Evolutionary conservation across 78 protist species (phyloP).

Genomic region (Dictyostelium brefeldianum): DNA sequence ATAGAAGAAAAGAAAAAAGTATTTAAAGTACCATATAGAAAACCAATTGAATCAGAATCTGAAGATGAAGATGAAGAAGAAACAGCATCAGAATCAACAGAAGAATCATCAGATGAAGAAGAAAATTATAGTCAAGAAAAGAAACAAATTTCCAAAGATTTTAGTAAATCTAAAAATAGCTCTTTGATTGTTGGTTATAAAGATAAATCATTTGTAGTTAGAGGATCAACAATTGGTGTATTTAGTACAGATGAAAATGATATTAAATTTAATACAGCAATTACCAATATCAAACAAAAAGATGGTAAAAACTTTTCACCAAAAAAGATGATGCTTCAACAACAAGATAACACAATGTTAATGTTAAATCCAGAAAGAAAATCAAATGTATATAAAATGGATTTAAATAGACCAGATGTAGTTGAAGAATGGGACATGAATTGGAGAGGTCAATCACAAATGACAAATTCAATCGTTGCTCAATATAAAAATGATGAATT

Average conservation of each 20-base stretch:
- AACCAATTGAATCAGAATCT: conserved; percentile 3
- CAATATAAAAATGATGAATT: conserved; percentile 75
- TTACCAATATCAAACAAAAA: conserved; percentile 43
- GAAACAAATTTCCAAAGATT: conserved; percentile 31
- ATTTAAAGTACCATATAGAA: conserved; percentile 18
- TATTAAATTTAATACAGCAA: conserved; percentile 66
- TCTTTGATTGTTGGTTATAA: conserved; percentile 72
- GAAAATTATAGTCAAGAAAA: background rate
- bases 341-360: conserved; percentile 52
- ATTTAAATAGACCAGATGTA: conserved; percentile 73
- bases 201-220: conserved; percentile 77
- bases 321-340: conserved; percentile 81
- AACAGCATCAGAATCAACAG: background rate
- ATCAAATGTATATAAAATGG: conserved; percentile 66
- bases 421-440: conserved; percentile 81
- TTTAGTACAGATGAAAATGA: conserved; percentile 71
- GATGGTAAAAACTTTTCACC: conserved; percentile 79
- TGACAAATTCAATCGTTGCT: background rate
- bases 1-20: background rate
- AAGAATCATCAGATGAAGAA: background rate
- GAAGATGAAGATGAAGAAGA: conserved; percentile 4
- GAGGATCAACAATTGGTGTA: conserved; percentile 87
- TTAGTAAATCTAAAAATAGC: conserved; percentile 46
- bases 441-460: conserved; percentile 44
- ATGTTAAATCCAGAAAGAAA: conserved; percentile 46